Percentiles rank a stretch among this genome's conserved stretches.
Evolutionary conservation across 177 flowering plant species (phyloP).

Genomic region (Vitis hybrid): DNA sequence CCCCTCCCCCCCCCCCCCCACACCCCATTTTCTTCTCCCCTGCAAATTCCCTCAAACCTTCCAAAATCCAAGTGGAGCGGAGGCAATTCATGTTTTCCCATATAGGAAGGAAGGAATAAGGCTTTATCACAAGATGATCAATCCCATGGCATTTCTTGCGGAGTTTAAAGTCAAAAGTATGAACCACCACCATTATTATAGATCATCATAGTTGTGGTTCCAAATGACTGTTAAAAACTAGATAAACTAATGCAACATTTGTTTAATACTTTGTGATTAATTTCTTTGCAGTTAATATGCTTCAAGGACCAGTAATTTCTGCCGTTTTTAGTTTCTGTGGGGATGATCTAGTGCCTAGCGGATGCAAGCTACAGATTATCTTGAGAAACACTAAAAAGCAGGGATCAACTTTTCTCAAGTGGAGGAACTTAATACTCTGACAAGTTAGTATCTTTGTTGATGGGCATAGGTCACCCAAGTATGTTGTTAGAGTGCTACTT

Average conservation of each 20-base stretch:
- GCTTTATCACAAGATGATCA: not conserved
- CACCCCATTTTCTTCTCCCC: too few relatives aligned
- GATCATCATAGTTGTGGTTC: too few relatives aligned
- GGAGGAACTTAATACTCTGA: not conserved
- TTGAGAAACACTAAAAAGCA: not conserved
- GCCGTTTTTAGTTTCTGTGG: not conserved
- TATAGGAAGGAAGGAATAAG: too few relatives aligned
- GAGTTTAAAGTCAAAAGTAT: not conserved
- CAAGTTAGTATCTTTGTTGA: not conserved
- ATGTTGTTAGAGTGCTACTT: not conserved
- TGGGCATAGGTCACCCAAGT: not conserved
- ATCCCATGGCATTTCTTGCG: not conserved
- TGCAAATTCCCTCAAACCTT: too few relatives aligned
- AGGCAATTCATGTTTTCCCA: too few relatives aligned
- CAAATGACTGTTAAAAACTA: not conserved
- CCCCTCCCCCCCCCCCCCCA: too few relatives aligned
- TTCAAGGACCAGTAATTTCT: not conserved
- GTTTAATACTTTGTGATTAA: not conserved
- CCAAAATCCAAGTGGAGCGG: too few relatives aligned
- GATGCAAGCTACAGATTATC: not conserved
- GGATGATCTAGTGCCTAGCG: not conserved
- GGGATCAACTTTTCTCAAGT: not conserved
- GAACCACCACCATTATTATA: too few relatives aligned
- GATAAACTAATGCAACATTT: not conserved
- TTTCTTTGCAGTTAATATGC: slow-evolving; percentile 1